Conservation (phyloP, 129 eudicot genomes). For the Solidago caesia region DNA sequence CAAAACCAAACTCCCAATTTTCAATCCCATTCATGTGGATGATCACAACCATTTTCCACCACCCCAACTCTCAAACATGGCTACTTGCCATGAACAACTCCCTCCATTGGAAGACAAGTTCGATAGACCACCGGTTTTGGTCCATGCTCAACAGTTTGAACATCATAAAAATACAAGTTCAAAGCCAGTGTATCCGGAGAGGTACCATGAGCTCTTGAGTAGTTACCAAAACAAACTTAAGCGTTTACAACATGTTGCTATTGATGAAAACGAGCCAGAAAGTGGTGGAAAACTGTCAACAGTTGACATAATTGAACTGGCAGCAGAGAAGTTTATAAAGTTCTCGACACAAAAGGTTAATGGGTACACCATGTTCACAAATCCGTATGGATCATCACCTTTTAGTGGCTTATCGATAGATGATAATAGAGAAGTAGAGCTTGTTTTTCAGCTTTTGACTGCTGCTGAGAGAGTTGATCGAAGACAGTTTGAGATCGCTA, state of each 20-base stretch:
- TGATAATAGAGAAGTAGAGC: conserved; percentile 53
- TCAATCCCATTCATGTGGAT: conserved; percentile 3
- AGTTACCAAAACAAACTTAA: conserved; percentile 26
- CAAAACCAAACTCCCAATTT: conserved; percentile 1
- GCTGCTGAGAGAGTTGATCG: conserved; percentile 55
- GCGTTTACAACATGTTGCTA: neutral
- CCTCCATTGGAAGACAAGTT: conserved; percentile 18
- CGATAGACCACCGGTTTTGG: too few relatives aligned
- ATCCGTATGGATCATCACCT: conserved; percentile 55
- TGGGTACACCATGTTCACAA: conserved; percentile 39
- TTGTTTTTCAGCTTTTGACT: conserved; percentile 50
- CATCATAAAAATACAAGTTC: neutral
- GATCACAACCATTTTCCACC: neutral
- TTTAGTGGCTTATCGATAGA: conserved; percentile 41
- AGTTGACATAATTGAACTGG: conserved; percentile 52
- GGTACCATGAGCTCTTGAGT: conserved; percentile 30
- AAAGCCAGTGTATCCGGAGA: neutral
- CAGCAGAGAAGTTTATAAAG: conserved; percentile 58
- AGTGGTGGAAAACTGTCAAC: conserved; percentile 33
- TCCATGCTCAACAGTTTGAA: too few relatives aligned
- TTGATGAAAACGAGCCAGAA: neutral
- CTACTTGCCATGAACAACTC: neutral
- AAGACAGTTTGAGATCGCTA: conserved; percentile 47
- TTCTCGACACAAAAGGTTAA: conserved; percentile 42
- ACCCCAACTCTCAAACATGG: too few relatives aligned